Base-by-base conservation (phyloP, 2,329 filamentous ascomycete species). In the Scedosporium apiospermum region DNA sequence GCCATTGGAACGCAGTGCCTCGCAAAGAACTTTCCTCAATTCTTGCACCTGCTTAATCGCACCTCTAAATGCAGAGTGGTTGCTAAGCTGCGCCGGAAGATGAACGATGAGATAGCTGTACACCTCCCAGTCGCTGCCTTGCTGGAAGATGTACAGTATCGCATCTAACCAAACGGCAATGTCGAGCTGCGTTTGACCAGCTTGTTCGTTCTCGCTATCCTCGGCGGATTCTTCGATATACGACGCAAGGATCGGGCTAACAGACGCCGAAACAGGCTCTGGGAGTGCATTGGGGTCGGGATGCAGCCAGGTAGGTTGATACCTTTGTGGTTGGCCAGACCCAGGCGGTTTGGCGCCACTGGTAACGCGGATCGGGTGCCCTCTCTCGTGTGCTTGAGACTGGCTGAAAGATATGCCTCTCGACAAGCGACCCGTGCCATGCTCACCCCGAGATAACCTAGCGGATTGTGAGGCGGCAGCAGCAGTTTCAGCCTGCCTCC, bases 101-200 rank as follows among this genome's bases (percentile, higher is more conserved):
- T 96, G 90, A 5, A 91, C 89, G 34, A 99, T 79, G 18, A 93
- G 83, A 71, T 93, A 97, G 73, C 91, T 93, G 78, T 96, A 96
- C 1, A 96, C 79, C 71, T 98, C 92, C 93, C 93, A 98, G 65
- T 95, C 88, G 58, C 85, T 84, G 49, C 88, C 89, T 62, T 86
- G 82, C 66, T 89, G 85, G 53, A 96, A 76, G n/a, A 95, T 77
- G n/a, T 81, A 80, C 27, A 91, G 83, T 44, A 96, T 80, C 10
- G 86, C 81, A 65, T 93, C 89, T n/a, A 96, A 80, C 89, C 91
- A 96, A 49, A 81, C 74, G 14, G 81, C 80, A 57, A 88, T 80
- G 62, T 85, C 82, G 62, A 91, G 75, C 6, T 76, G 74, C n/a
- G 75, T 71, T 63, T 73, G 74, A 12, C 49, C 38, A 5, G 46